Percentiles rank a stretch among this genome's conserved stretches.
These are phyloP conservation scores for Acacia concinna DNA, from an alignment of 331 rosid genomes.

Conservation along the genomic window DNA sequence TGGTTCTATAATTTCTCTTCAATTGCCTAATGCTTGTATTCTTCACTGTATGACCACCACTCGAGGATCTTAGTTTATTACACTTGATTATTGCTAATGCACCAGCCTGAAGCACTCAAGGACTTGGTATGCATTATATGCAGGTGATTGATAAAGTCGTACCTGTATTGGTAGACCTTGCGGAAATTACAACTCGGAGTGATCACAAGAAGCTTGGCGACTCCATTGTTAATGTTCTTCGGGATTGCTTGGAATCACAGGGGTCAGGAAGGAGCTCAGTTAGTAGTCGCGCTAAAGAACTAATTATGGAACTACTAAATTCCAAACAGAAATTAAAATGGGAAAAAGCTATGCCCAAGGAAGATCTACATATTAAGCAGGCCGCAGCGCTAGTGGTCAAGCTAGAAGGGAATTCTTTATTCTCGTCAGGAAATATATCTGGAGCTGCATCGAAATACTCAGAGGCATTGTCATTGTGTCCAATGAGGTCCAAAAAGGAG, in stretches of 20 bases:
- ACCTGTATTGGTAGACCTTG: conserved; percentile 87
- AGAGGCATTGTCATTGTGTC: conserved; percentile 93
- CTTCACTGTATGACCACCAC: neutral
- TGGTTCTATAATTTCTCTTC: conserved; percentile 10
- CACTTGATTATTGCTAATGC: conserved; percentile 12
- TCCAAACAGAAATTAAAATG: conserved; percentile 78
- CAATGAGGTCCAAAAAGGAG: conserved; percentile 93
- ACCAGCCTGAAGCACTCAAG: conserved; percentile 20
- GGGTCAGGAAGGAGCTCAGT: conserved; percentile 68
- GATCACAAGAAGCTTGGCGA: conserved; percentile 94
- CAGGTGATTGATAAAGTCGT: conserved; percentile 92
- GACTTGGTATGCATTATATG: conserved; percentile 25
- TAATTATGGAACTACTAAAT: conserved; percentile 74
- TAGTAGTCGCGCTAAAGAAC: conserved; percentile 65
- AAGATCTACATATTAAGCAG: conserved; percentile 96
- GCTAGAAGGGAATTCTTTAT: conserved; percentile 97
- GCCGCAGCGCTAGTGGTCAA: conserved; percentile 96
- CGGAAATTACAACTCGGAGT: conserved; percentile 80
- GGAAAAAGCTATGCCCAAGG: conserved; percentile 98
- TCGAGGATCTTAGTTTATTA: conserved; percentile 1
- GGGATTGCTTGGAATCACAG: conserved; percentile 81
- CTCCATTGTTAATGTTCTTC: conserved; percentile 76
- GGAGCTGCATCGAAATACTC: conserved; percentile 95
- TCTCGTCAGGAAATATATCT: conserved; percentile 90
- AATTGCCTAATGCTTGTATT: conserved; percentile 7